Evolutionary conservation across 495 filamentous ascomycete genomes (phyloP), one percentile per base, ranked within the genome.

Genomic region (Letharia columbiana): DNA sequence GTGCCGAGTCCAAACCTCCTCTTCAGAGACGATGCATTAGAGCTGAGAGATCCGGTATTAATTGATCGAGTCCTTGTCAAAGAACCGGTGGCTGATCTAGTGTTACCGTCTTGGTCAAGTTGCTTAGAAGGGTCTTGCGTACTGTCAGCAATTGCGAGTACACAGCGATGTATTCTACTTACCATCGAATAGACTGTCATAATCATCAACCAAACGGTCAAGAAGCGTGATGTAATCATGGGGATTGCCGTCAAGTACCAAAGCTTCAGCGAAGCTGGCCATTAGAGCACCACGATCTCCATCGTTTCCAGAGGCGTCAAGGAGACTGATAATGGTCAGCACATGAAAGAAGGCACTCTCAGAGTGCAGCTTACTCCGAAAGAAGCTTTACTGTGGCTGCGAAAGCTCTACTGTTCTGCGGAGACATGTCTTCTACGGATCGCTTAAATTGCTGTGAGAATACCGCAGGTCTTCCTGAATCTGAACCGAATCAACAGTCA

Each of bases 221-320:
- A 98, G 78, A 8, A 98, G 80, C 41, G 91, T 92, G 68, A 98
- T 91, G 71, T 92, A 94, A 59, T 92, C 83, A 66, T 89, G 87
- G 12, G 92, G 84, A 68, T 85, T 86, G 13, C 87, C 88, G 67
- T 92, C 86, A 47, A 86, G 82, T 7, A 92, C 87, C 15, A 98
- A 79, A 60, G 96, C 79, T 71, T 97, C 94, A 2, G 92, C 87
- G 77, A 98, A 97, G 18, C 91, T 91, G 39, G 89, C 87, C 3
- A 91, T 97, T 70, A 98, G 76, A 59, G 90, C 90, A 39, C 94
- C 94, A 44, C 93, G 85, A 73, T 97, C 93, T 59, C 91, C 90
- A 71, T 96, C 94, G 73, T 94, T 96, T 15, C 88, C 89, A 67
- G 92, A 96, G n/a, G 90, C 92, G 67, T 96, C 93, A 17, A 97